Conservation (phyloP, 768 basidiomycete genomes). For the Mycena kentingensis region DNA sequence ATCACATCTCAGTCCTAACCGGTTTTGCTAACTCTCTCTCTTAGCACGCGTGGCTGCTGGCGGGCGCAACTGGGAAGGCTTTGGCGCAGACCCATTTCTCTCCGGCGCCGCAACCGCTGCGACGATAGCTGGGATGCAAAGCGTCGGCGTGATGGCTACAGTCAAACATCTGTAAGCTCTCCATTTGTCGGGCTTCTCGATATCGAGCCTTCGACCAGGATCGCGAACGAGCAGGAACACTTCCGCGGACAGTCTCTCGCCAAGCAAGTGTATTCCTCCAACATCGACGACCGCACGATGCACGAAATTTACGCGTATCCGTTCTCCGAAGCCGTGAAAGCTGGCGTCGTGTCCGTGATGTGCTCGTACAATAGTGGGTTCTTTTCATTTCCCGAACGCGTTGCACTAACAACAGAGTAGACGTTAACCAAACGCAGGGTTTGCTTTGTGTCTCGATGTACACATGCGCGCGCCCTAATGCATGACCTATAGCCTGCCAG, state of each 20-base stretch:
- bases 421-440: too few relatives aligned
- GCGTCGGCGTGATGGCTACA: slow-evolving; percentile 39
- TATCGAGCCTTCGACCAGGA: slow-evolving; percentile 5
- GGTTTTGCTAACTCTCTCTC: neutral
- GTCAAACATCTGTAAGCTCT: slow-evolving; percentile 34
- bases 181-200: neutral
- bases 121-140: slow-evolving; percentile 42
- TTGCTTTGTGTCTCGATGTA: too few relatives aligned
- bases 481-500: slow-evolving; percentile 48
- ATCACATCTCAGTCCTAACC: neutral
- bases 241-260: slow-evolving; percentile 23
- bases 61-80: slow-evolving; percentile 54
- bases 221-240: slow-evolving; percentile 29
- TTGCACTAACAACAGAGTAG: too few relatives aligned
- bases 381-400: neutral
- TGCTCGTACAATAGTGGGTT: slow-evolving; percentile 26
- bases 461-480: too few relatives aligned
- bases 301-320: slow-evolving; percentile 34
- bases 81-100: slow-evolving; percentile 46
- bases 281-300: slow-evolving; percentile 45
- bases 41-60: slow-evolving; percentile 10
- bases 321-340: slow-evolving; percentile 31
- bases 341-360: slow-evolving; percentile 38
- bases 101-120: slow-evolving; percentile 41
- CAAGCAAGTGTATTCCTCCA: slow-evolving; percentile 28